These are phyloP conservation scores for Monosporozyma aerobia DNA, from an alignment of 805 yeast species.

Conservation along the genomic window DNA sequence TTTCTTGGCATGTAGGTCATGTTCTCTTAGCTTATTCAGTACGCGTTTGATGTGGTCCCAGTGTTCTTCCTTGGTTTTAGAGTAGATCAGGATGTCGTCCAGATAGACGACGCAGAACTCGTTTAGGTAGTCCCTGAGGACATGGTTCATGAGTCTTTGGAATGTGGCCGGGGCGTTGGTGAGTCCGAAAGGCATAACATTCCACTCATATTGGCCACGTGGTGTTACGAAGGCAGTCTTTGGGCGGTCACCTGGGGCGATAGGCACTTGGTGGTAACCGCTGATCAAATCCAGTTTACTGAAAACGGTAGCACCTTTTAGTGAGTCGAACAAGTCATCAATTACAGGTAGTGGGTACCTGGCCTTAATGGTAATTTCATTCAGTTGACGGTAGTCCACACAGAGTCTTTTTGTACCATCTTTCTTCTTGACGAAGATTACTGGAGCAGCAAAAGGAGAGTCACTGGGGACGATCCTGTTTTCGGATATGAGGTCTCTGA, in stretches of 20 bases:
- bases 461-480: neutral
- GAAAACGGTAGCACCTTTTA: conserved; percentile 1
- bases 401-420: conserved; percentile 1
- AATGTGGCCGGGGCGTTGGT: neutral
- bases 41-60: neutral
- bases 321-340: neutral
- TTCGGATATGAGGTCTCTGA: neutral
- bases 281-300: conserved; percentile 6
- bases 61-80: neutral
- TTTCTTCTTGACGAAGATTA: conserved; percentile 1
- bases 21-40: neutral
- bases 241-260: conserved; percentile 4
- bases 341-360: conserved; percentile 3
- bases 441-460: conserved; percentile 2
- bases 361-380: conserved; percentile 4
- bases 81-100: conserved; percentile 2
- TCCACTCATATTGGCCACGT: conserved; percentile 10
- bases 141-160: neutral
- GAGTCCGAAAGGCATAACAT: conserved; percentile 9
- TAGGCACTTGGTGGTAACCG: conserved; percentile 12
- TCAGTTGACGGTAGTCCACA: conserved; percentile 6
- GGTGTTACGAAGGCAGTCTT: conserved; percentile 12
- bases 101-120: neutral
- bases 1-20: neutral
- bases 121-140: neutral